These are phyloP conservation scores for Sordaria brevicollis DNA, from an alignment of 495 filamentous ascomycete species.

Conservation along the genomic window DNA sequence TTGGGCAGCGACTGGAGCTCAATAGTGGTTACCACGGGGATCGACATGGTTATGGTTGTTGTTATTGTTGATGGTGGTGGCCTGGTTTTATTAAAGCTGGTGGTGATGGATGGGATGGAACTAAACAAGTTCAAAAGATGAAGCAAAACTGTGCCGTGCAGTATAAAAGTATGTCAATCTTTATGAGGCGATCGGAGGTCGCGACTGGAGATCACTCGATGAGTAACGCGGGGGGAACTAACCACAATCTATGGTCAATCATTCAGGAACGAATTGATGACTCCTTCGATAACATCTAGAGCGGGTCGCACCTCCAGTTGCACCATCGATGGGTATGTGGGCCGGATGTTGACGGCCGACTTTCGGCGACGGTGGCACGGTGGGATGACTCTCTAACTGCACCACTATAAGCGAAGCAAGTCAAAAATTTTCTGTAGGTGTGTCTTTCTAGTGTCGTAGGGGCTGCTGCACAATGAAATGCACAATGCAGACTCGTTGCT, in stretches of 20 bases:
- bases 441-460: not conserved
- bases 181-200: not conserved
- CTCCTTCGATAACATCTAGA: not conserved
- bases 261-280: not conserved
- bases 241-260: not conserved
- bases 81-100: not conserved
- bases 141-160: not conserved
- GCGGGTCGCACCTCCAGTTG: not conserved
- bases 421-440: not conserved
- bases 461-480: not conserved
- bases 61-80: not conserved
- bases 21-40: conserved; percentile 16
- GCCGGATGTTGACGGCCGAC: conserved; percentile 1
- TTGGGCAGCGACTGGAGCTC: conserved; percentile 22
- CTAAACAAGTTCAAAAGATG: no score
- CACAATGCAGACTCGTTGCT: not conserved
- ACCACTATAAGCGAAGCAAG: not conserved
- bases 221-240: no score
- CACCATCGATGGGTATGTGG: not conserved
- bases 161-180: not conserved
- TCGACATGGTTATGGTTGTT: not conserved
- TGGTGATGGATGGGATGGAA: not conserved
- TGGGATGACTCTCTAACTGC: not conserved
- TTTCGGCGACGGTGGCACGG: conserved; percentile 5
- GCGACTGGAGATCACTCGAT: not conserved